phyloP scores from a whole-genome alignment of 768 basidiomycete genomes.

The Exsudoporus frostii region DNA sequence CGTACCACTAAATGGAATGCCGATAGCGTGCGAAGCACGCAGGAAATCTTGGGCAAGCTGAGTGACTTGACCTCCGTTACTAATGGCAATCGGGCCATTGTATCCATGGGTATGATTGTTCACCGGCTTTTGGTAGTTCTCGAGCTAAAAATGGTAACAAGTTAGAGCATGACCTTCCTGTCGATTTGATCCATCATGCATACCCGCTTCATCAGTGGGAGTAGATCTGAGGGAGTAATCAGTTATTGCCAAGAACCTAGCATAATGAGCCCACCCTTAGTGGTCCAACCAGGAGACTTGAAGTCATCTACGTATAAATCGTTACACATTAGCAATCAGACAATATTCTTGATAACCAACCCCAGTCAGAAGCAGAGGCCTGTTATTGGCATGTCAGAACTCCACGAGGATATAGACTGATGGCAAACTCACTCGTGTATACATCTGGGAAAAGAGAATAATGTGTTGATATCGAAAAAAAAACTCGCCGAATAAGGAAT shows the following conservation, averaged over 20 bases:
- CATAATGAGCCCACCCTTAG: slow-evolving; percentile 42
- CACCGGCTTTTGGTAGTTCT: slow-evolving; percentile 73
- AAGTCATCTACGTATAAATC: slow-evolving; percentile 52
- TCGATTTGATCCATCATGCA: neutral
- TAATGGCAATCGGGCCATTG: slow-evolving; percentile 71
- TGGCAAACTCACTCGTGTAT: slow-evolving; percentile 47
- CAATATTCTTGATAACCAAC: slow-evolving; percentile 33
- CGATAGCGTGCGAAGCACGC: slow-evolving; percentile 56
- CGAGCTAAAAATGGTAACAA: slow-evolving; percentile 39
- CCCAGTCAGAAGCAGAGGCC: slow-evolving; percentile 72
- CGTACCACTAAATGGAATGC: slow-evolving; percentile 63
- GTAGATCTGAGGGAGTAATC: slow-evolving; percentile 43
- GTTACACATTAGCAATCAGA: neutral
- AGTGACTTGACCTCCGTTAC: slow-evolving; percentile 63
- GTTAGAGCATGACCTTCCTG: neutral
- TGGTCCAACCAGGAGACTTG: slow-evolving; percentile 67
- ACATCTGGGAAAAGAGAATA: slow-evolving; percentile 43
- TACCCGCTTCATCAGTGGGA: slow-evolving; percentile 71
- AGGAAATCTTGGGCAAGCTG: slow-evolving; percentile 69
- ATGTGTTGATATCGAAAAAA: neutral
- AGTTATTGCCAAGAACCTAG: neutral
- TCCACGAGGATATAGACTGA: neutral
- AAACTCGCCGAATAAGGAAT: neutral
- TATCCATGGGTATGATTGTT: slow-evolving; percentile 70
- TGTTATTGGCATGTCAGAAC: slow-evolving; percentile 16